These are phyloP conservation scores for Nakazawaea anatomiae DNA, from an alignment of 805 yeast genomes.

Conservation along the genomic window DNA sequence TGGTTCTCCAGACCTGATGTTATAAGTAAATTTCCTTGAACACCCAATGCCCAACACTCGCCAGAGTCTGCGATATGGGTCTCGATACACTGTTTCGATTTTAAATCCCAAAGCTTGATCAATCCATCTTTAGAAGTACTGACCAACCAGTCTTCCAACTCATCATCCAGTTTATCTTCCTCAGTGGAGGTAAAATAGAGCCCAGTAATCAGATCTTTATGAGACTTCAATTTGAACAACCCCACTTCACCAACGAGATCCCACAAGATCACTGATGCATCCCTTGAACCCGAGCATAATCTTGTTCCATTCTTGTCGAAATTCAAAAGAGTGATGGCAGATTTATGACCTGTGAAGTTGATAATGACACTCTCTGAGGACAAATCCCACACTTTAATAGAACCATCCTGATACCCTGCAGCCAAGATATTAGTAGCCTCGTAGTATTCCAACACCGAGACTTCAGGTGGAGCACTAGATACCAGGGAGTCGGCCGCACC, in stretches of 20 bases:
- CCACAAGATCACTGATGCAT: conserved; percentile 85
- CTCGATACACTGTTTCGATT: conserved; percentile 84
- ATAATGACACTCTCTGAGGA: conserved; percentile 73
- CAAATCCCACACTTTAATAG: conserved; percentile 87
- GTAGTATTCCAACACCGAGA: conserved; percentile 56
- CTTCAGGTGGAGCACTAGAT: conserved; percentile 57
- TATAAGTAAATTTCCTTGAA: conserved; percentile 40
- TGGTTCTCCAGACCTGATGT: conserved; percentile 82
- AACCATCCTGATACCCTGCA: conserved; percentile 87
- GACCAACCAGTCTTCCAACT: conserved; percentile 65
- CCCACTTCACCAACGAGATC: conserved; percentile 93
- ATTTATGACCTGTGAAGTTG: conserved; percentile 85
- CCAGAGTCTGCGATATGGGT: conserved; percentile 91
- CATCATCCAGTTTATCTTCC: conserved; percentile 33
- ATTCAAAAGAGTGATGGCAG: conserved; percentile 60
- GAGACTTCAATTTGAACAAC: conserved; percentile 78
- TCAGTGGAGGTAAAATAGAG: conserved; percentile 37
- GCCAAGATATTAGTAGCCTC: conserved; percentile 65
- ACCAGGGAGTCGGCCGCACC: conserved; percentile 67
- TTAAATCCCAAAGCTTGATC: conserved; percentile 89
- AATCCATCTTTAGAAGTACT: conserved; percentile 86
- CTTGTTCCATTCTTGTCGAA: conserved; percentile 85
- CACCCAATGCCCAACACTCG: conserved; percentile 85
- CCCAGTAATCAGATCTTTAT: conserved; percentile 84
- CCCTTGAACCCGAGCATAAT: conserved; percentile 80